Evolutionary conservation across 2,329 filamentous ascomycete species (phyloP).

Genomic region (Beauveria pseudobassiana): DNA sequence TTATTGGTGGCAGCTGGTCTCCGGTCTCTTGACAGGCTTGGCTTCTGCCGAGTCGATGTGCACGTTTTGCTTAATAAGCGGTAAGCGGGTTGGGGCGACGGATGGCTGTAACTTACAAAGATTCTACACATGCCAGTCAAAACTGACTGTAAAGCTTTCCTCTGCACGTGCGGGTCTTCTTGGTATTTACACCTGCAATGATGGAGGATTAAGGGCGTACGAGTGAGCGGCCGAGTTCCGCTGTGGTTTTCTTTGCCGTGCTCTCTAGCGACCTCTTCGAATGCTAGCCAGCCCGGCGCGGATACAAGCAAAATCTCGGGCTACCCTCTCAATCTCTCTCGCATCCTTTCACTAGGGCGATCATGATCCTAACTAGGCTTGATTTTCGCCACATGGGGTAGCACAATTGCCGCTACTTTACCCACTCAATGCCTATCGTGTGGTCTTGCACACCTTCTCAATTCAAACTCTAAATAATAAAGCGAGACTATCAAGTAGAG

Average conservation of each 20-base stretch:
- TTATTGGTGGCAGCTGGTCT: constrained; percentile 16
- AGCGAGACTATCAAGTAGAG: neutral
- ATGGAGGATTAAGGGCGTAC: too few species aligned
- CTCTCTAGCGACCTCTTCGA: neutral
- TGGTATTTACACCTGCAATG: too few species aligned
- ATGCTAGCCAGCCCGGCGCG: neutral
- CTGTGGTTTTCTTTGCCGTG: too few species aligned
- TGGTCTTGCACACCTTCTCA: neutral
- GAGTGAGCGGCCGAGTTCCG: too few species aligned
- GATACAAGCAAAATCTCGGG: neutral
- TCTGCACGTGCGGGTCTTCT: neutral
- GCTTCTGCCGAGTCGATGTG: too few species aligned
- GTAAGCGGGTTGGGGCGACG: too few species aligned
- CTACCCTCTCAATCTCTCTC: neutral
- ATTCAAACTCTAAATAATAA: too few species aligned
- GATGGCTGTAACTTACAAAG: too few species aligned
- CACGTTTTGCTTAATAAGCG: too few species aligned
- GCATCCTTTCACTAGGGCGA: neutral
- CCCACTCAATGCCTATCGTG: neutral
- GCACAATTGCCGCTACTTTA: neutral
- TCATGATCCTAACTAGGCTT: neutral
- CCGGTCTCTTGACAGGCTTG: constrained; percentile 22
- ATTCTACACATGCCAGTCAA: too few species aligned
- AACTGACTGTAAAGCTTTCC: neutral
- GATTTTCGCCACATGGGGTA: neutral